Conservation (phyloP, 2,329 filamentous ascomycete species). For the Pseudodiploospora longispora region DNA sequence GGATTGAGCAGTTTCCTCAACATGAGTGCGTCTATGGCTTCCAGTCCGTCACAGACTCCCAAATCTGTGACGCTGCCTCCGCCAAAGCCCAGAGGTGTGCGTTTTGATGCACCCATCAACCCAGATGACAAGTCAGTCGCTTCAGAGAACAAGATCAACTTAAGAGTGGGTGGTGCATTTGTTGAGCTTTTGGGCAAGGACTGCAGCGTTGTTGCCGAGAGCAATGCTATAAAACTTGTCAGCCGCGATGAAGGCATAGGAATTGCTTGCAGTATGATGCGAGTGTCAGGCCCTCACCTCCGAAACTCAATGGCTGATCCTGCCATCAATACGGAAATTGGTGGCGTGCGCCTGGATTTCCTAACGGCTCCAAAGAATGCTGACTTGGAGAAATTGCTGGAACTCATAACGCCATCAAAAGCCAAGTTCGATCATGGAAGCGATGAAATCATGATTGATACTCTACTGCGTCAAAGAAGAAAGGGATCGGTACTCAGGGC, state of each 20-base stretch:
- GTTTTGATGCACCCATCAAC: conserved; percentile 46
- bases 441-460: conserved; percentile 93
- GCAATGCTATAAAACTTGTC: conserved; percentile 74
- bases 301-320: conserved; percentile 45
- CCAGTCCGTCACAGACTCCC: conserved; percentile 49
- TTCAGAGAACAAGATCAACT: conserved; percentile 60
- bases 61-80: conserved; percentile 29
- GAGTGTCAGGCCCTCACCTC: conserved; percentile 62
- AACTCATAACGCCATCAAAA: conserved; percentile 84
- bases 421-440: conserved; percentile 78
- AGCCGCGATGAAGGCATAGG: conserved; percentile 65
- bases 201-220: conserved; percentile 65
- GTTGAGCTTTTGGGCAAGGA: conserved; percentile 70
- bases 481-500: conserved; percentile 77
- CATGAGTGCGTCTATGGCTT: conserved; percentile 75
- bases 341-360: conserved; percentile 64
- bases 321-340: conserved; percentile 54
- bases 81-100: conserved; percentile 46
- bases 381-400: conserved; percentile 75
- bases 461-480: conserved; percentile 72
- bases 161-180: conserved; percentile 68
- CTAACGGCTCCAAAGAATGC: conserved; percentile 63
- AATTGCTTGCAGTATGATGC: conserved; percentile 67
- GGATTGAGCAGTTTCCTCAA: conserved; percentile 87
- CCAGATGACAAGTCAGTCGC: conserved; percentile 37